Percentiles rank a stretch among this genome's conserved stretches.
These are phyloP conservation scores for Vitis amurensis DNA, from an alignment of 164 flowering plant genomes.

Conservation along the genomic window DNA sequence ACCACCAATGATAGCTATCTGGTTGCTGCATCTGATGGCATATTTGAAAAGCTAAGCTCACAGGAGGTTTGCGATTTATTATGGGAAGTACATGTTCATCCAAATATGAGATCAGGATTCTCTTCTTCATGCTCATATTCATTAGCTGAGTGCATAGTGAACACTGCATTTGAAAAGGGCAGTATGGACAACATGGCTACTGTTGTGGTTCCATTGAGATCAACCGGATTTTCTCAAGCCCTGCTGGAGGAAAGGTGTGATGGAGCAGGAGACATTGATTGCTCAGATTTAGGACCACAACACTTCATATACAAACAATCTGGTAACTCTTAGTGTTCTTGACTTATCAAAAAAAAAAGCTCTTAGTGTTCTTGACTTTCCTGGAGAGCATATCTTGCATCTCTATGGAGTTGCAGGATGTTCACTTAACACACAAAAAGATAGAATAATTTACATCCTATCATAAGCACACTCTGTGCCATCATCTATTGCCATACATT, in stretches of 20 bases:
- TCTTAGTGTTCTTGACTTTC: background rate
- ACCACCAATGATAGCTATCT: conserved; percentile 72
- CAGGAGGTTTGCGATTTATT: conserved; percentile 90
- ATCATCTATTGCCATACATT: too few relatives aligned
- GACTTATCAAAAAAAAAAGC: too few relatives aligned
- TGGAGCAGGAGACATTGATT: conserved; percentile 26
- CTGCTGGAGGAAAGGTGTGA: conserved; percentile 25
- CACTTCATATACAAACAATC: conserved; percentile 26
- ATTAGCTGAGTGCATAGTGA: conserved; percentile 81
- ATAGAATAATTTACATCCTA: too few relatives aligned
- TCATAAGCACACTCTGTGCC: too few relatives aligned
- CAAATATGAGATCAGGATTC: conserved; percentile 23
- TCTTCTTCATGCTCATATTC: conserved; percentile 56
- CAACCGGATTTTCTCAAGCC: conserved; percentile 25
- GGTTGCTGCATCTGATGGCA: conserved; percentile 93
- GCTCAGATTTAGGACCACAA: conserved; percentile 25
- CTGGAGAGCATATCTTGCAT: too few relatives aligned
- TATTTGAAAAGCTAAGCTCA: conserved; percentile 75
- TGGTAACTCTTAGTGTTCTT: conserved; percentile 32
- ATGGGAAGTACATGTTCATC: conserved; percentile 51
- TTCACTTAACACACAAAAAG: too few relatives aligned
- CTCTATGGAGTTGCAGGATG: too few relatives aligned
- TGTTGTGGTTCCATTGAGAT: conserved; percentile 69
- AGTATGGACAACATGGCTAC: conserved; percentile 94
- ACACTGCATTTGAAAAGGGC: conserved; percentile 75